Base-by-base conservation (phyloP, 805 yeast genomes). In the Wickerhamiella kazuoi region DNA sequence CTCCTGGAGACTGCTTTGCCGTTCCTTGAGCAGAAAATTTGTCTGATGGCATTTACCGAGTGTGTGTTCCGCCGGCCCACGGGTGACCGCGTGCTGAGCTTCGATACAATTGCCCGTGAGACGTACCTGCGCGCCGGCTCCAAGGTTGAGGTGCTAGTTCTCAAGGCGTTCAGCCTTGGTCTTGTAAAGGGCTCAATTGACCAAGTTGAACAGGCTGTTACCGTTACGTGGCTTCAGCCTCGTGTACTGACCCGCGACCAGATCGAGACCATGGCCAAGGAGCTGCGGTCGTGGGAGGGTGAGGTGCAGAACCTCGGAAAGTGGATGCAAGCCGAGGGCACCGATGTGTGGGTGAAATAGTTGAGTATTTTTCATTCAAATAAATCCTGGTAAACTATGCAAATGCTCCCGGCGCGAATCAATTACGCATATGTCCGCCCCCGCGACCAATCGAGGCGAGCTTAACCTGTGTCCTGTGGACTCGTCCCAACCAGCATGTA, bases 191-290 rank as follows among this genome's bases (percentile, higher is more conserved):
- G 98, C n/a, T 67, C 72, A 38, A 87, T 90, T 50, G 93, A 90
- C 56, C 93, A 90, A 62, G 81, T 84, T 33, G 71, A 72, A 37
- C 72, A 77, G 56, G 63, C 77, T 13, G 79, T 90, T 41, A 74
- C 78, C 26, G 75, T 90, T 36, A 74, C 79, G 21, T 90, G 98
- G 98, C 77, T 87, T 45, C 97, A 90, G 65, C 97, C 98, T 43
- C 71, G 97, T 52, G 81, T 84, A 40, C 77, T 90, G 69, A 82
- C 82, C 52, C 67, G 65, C 46, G 72, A 71, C 34, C 98, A 90
- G 65, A 79, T 87, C 42, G 70, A 67, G 41, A 67, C 68, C 34
- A 82, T 90, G 79, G 74, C 74, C 47, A 66, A 68, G 38, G 79
- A 80, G 50, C 69, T 90, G 53, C 65, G 66, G 21, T 67, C 65